Percentiles rank a stretch among this genome's conserved stretches.
Conservation (phyloP, 2,329 filamentous ascomycete species). For the Colletotrichum chrysophilum region DNA sequence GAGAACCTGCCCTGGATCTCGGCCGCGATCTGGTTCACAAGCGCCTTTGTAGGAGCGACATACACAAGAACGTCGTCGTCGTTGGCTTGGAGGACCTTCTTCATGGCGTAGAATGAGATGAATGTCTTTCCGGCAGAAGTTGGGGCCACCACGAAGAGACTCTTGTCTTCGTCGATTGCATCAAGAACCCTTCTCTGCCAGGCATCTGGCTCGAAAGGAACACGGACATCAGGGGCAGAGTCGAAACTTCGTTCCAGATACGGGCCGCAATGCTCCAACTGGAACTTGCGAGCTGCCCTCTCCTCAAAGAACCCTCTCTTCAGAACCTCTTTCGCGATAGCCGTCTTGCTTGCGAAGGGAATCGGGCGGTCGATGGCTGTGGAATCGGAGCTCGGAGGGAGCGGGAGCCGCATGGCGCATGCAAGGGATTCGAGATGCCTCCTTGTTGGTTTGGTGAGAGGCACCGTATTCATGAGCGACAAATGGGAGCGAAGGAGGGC, state of each 20-base stretch:
- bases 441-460: not conserved
- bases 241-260: constrained; percentile 79
- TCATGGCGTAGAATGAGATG: constrained; percentile 86
- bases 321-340: not conserved
- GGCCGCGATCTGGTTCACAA: constrained; percentile 84
- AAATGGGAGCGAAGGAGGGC: not conserved
- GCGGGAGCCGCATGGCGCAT: not conserved
- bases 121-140: constrained; percentile 85
- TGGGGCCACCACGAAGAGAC: constrained; percentile 77
- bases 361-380: not conserved
- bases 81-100: constrained; percentile 70
- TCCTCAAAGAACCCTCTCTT: not conserved
- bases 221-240: constrained; percentile 69
- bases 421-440: not conserved
- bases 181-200: constrained; percentile 81
- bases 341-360: not conserved
- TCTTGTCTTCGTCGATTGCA: constrained; percentile 72
- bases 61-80: constrained; percentile 78
- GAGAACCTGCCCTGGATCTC: constrained; percentile 78
- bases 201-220: constrained; percentile 73
- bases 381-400: not conserved
- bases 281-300: constrained; percentile 52
- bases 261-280: constrained; percentile 71
- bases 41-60: constrained; percentile 80
- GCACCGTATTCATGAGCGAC: not conserved